These are phyloP conservation scores for Paxillus rubicundulus DNA, from an alignment of 768 basidiomycete genomes.

Conservation along the genomic window DNA sequence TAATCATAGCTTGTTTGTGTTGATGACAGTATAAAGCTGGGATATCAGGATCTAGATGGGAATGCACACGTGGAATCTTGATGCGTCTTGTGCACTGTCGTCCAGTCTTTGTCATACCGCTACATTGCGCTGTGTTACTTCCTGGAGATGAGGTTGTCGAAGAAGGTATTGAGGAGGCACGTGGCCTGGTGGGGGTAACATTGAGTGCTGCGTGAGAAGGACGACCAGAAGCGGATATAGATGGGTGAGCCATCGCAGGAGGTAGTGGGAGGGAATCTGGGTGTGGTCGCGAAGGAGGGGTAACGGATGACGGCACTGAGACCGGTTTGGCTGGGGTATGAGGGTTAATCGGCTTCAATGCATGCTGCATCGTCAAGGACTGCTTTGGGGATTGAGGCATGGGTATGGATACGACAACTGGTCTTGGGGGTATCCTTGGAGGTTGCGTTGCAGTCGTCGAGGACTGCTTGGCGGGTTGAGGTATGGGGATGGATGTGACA, in stretches of 20 bases:
- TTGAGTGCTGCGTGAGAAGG: conserved; percentile 11
- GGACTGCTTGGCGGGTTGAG: conserved; percentile 31
- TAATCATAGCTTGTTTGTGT: conserved; percentile 55
- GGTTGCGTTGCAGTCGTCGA: conserved; percentile 26
- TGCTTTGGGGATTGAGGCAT: conserved; percentile 30
- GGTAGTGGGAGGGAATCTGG: conserved; percentile 29
- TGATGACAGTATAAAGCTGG: conserved; percentile 57
- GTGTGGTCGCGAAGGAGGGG: conserved; percentile 30
- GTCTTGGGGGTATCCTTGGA: conserved; percentile 16
- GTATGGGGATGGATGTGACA: conserved; percentile 36
- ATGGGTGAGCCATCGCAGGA: not conserved
- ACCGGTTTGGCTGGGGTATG: conserved; percentile 11
- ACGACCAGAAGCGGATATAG: conserved; percentile 1
- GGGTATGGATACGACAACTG: conserved; percentile 36
- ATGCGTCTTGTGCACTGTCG: conserved; percentile 61
- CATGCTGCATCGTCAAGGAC: conserved; percentile 39
- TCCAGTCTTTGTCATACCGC: conserved; percentile 61
- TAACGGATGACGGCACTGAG: conserved; percentile 18
- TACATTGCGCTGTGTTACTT: conserved; percentile 46
- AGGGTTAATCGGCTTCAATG: conserved; percentile 13
- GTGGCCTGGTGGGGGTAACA: conserved; percentile 19
- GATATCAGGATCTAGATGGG: conserved; percentile 20
- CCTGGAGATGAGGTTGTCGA: conserved; percentile 17
- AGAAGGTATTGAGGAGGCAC: conserved; percentile 16
- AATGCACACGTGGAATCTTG: conserved; percentile 38